Percentiles rank a stretch among this genome's conserved stretches.
These are phyloP conservation scores for Metschnikowia arizonensis DNA, from an alignment of 805 yeast species.

Conservation along the genomic window DNA sequence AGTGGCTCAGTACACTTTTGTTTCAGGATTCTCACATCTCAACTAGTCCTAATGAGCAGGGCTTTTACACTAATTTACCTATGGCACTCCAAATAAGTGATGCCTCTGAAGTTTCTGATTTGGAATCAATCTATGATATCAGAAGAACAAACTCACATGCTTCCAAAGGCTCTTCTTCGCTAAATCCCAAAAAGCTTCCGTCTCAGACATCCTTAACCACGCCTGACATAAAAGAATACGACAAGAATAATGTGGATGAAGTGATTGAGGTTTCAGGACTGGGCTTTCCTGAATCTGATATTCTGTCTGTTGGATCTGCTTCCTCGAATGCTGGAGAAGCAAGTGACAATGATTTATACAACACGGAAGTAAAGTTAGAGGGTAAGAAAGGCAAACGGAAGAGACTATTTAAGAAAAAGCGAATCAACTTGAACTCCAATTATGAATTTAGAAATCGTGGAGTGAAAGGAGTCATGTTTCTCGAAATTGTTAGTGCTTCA, in stretches of 20 bases:
- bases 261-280: background rate
- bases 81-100: slow-evolving; percentile 13
- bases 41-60: slow-evolving; percentile 34
- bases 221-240: background rate
- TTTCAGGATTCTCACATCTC: slow-evolving; percentile 17
- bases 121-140: slow-evolving; percentile 23
- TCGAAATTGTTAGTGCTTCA: slow-evolving; percentile 69
- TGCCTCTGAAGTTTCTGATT: slow-evolving; percentile 28
- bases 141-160: background rate
- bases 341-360: slow-evolving; percentile 11
- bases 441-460: slow-evolving; percentile 39
- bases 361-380: slow-evolving; percentile 6
- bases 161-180: background rate
- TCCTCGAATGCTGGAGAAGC: slow-evolving; percentile 5
- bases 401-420: slow-evolving; percentile 8
- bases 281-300: slow-evolving; percentile 9
- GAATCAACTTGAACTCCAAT: slow-evolving; percentile 12
- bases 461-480: slow-evolving; percentile 65
- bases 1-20: slow-evolving; percentile 30
- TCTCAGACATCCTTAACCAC: background rate
- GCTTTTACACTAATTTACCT: slow-evolving; percentile 31
- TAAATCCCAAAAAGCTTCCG: background rate
- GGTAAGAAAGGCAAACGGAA: slow-evolving; percentile 6
- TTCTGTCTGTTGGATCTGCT: slow-evolving; percentile 14
- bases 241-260: background rate